Base-by-base conservation (phyloP, 2,329 filamentous ascomycete genomes). In the Lecanicillium sp. region DNA sequence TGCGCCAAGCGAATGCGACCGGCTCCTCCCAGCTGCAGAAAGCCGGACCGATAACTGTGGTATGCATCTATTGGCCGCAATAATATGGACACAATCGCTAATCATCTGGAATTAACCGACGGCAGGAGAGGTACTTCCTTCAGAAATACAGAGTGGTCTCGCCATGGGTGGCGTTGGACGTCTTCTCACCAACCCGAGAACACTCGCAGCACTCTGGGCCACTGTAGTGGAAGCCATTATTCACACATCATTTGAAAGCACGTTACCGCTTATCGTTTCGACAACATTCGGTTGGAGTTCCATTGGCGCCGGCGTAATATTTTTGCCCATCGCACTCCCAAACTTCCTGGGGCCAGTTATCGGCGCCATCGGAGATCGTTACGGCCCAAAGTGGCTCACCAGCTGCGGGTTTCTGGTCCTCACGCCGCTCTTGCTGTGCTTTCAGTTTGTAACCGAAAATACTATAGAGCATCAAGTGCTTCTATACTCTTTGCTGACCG, bases 361-460 rank as follows among this genome's bases (percentile, higher is more conserved):
- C 6, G 59, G 59, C n/a, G 37, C 33, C 15, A 17, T 58, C 27
- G 48, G 56, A 9, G 59, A 62, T 43, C 49, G 49, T n/a, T 57
- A 59, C 37, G 59, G 59, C 1, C 51, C 58, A 4, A 58, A 58
- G 39, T 60, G 56, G 56, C 45, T 59, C 6, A 49, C 57, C 8
- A 51, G 55, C 4, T 46, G 51, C 29, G 59, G 59, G 8, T 58
- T 61, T 40, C 43, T 56, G 28, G 47, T 58, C 14, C 53, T 49
- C 18, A 55, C 54, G 2, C 59, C 58, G 4, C 60, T 62, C 40
- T 49, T 58, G 13, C 41, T 57, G 13, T 60, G 58, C 44, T 41
- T 58, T 11, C 51, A 57, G 13, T 58, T 61, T 29, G 58, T 61
- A 13, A 37, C 49, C 2, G 49, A 58, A 17, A 48, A 60, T 39